phyloP scores from a whole-genome alignment of 192 early-diverging fungal species.

The Backusella psychrophila region DNA sequence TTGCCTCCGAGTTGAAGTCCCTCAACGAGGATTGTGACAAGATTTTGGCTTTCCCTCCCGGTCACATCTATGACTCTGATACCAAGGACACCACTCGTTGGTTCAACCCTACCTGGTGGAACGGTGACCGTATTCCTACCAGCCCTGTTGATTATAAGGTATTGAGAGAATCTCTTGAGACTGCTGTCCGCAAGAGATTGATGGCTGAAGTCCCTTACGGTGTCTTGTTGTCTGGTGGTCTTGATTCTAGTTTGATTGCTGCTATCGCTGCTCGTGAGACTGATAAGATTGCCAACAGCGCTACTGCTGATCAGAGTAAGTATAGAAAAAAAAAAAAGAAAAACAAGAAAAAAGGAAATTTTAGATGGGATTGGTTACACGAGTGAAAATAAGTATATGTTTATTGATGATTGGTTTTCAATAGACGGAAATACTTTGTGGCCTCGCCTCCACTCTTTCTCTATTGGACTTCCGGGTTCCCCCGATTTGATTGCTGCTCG shows the following conservation, averaged over 20 bases:
- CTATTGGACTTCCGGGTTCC: conserved; percentile 89
- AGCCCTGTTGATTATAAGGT: conserved; percentile 62
- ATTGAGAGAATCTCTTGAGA: conserved; percentile 79
- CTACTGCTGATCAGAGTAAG: no score
- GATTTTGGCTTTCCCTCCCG: conserved; percentile 97
- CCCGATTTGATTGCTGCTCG: conserved; percentile 91
- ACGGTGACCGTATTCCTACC: conserved; percentile 53
- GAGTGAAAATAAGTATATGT: background rate
- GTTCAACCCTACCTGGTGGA: conserved; percentile 92
- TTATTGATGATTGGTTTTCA: background rate
- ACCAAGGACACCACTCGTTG: conserved; percentile 79
- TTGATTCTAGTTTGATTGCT: conserved; percentile 95
- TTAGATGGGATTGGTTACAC: background rate
- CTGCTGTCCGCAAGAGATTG: conserved; percentile 90
- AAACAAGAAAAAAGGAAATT: background rate
- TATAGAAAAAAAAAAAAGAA: no score
- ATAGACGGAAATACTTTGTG: conserved; percentile 59
- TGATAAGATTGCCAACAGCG: conserved; percentile 65
- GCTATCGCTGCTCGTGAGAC: conserved; percentile 88
- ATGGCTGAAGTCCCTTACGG: conserved; percentile 99
- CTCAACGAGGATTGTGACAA: conserved; percentile 97
- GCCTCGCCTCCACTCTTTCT: conserved; percentile 95
- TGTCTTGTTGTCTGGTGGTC: conserved; percentile 92
- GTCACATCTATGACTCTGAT: conserved; percentile 85
- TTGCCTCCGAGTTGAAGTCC: conserved; percentile 94